Base-by-base conservation (phyloP, 2,329 filamentous ascomycete genomes). In the Camptophora hylomeconis region DNA sequence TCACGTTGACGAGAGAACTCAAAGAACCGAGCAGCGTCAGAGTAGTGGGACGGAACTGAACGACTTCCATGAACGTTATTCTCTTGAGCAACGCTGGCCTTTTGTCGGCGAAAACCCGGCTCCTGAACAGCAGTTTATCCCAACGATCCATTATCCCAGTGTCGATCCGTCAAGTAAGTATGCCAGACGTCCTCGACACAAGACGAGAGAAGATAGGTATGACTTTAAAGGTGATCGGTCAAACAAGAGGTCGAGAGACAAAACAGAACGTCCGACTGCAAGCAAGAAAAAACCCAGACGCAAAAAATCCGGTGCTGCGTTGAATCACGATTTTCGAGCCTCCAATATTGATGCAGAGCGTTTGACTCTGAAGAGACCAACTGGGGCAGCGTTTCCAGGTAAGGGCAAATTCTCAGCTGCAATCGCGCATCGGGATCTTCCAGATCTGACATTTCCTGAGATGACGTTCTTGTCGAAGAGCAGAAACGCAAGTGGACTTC, bases 401-500 rank as follows among this genome's bases (percentile, higher is more conserved):
- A 43, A 37, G 28, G 37, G 33, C 11, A 40, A 37, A 24, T 22
- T 28, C n/a, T 45, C 41, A 2, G 22, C 17, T 9, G 29, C 24
- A 14, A 17, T 34, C 4, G 17, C 31, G 12, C 21, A 26, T 11
- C 32, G 19, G 14, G 41, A 31, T 19, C 12, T 43, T n/a, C 41
- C 39, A 9, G 43, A 44, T 25, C 35, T 45, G n/a, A 33, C 40
- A 5, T 45, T 45, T 23, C 32, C 43, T 5, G 37, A 41, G 16
- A 45, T 45, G 41, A 25, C 22, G 5, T 45, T 43, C 26, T 37
- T 45, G 12, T 33, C 26, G 13, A 39, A 32, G 11, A 39, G n/a
- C n/a, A n/a, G n/a, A n/a, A 23, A 17, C 17, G 21, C 6, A 16
- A 20, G n/a, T n/a, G n/a, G n/a, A n/a, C n/a, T n/a, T n/a, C n/a